A percentile compares a stretch with the other conserved stretches of the same genome.
These are phyloP conservation scores for Trichoderma pleuroti DNA, from an alignment of 2,329 filamentous ascomycete genomes.

Conservation along the genomic window DNA sequence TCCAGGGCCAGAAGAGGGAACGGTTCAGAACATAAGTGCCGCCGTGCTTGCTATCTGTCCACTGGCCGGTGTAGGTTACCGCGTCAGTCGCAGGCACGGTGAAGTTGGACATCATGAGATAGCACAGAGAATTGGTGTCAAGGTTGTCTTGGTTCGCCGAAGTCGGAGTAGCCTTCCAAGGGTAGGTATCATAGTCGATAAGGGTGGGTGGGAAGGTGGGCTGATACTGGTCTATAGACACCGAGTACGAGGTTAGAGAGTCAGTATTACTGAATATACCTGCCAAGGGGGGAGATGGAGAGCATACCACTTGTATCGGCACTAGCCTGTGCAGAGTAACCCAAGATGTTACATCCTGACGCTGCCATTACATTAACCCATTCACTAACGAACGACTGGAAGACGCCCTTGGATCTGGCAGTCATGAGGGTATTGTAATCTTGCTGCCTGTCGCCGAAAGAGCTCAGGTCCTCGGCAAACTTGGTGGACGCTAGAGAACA, in stretches of 20 bases:
- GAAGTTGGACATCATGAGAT: background rate
- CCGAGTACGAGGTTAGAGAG: background rate
- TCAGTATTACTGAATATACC: too few relatives aligned
- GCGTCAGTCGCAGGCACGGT: background rate
- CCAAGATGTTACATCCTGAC: background rate
- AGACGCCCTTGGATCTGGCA: background rate
- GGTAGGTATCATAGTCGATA: background rate
- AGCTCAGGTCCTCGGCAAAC: background rate
- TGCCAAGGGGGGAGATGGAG: background rate
- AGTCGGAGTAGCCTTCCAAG: background rate
- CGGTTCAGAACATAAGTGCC: background rate
- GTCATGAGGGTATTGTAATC: background rate
- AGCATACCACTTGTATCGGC: background rate
- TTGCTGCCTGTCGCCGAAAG: background rate
- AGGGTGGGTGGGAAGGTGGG: background rate
- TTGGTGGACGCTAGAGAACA: background rate
- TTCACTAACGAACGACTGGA: background rate
- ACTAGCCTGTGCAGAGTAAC: background rate
- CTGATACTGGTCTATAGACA: background rate
- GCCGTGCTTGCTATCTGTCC: background rate
- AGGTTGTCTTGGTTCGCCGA: background rate
- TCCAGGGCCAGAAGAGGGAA: background rate
- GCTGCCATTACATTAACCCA: background rate
- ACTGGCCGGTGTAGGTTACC: background rate
- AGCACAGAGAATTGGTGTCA: background rate